Base-by-base conservation (phyloP, 495 filamentous ascomycete species). In the Tetracladium setigerum region DNA sequence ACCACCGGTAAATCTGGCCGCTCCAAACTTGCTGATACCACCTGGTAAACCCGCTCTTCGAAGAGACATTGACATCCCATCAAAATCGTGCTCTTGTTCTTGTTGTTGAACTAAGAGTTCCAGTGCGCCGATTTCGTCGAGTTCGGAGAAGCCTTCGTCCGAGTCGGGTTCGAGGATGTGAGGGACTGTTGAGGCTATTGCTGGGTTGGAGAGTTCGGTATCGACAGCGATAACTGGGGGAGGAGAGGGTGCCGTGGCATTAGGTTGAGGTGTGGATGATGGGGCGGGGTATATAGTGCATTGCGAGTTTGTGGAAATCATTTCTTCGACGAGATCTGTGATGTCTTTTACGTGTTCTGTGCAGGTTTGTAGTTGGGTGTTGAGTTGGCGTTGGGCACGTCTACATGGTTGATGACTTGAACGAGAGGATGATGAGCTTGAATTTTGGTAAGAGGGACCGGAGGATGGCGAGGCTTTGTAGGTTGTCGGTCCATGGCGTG, bases 131-230 rank as follows among this genome's bases (percentile, higher is more conserved):
- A 54, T 19, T 22, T 47, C 50, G 10, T 48, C 46, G 19, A 47
- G 44, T 34, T 58, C 55, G 5, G 18, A 14, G 38, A 54, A 58
- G 7, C 55, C 55, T 24, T 58, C 55, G 33, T 58, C 54, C 17
- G n/a, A 49, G 47, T 5, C 48, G 43, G 6, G 33, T 19, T 6
- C 1, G 42, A n/a, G 16, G 17, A 5, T 36, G 34, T 46, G 11
- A 27, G 7, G 3, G 22, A 27, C 3, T 27, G 22, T n/a, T n/a
- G n/a, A n/a, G n/a, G n/a, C n/a, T n/a, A n/a, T n/a, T 27, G 22
- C 7, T 27, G 22, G 22, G 22, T 3, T 27, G 22, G 22, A 27
- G 22, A 27, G 22, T 3, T 3, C 22, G 7, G 22, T 3, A 7
- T 27, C 22, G 22, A 27, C 22, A 7, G 22, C 7, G 3, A 27